These are phyloP conservation scores for Exophiala aquamarina DNA, from an alignment of 2,329 filamentous ascomycete species.

Conservation along the genomic window DNA sequence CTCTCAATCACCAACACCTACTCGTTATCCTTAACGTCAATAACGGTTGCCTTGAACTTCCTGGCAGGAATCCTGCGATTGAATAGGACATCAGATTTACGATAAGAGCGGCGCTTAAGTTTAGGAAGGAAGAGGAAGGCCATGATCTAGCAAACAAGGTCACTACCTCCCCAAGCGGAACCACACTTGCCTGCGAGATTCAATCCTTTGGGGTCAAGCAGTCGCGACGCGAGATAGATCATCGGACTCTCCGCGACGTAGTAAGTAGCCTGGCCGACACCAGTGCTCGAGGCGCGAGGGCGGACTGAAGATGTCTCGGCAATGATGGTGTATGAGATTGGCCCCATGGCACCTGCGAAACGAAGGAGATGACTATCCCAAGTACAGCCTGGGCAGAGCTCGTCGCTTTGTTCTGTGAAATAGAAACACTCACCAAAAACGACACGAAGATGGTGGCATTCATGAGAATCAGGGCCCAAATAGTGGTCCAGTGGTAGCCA, in stretches of 20 bases:
- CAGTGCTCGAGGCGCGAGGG: constrained; percentile 39
- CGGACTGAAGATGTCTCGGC: constrained; percentile 40
- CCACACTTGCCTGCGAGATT: constrained; percentile 36
- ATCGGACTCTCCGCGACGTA: constrained; percentile 43
- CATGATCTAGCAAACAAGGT: constrained; percentile 39
- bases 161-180: constrained; percentile 41
- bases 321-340: constrained; percentile 41
- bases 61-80: constrained; percentile 42
- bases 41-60: constrained; percentile 46
- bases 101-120: constrained; percentile 47
- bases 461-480: constrained; percentile 55
- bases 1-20: constrained; percentile 23
- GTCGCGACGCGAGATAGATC: constrained; percentile 39
- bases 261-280: constrained; percentile 42
- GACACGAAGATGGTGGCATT: constrained; percentile 62
- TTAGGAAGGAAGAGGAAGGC: constrained; percentile 48
- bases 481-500: constrained; percentile 61
- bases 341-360: constrained; percentile 38
- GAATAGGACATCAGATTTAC: constrained; percentile 48
- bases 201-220: constrained; percentile 35
- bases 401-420: constrained; percentile 32
- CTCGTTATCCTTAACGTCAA: constrained; percentile 45
- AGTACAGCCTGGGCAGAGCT: constrained; percentile 42
- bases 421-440: constrained; percentile 51
- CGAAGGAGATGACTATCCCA: constrained; percentile 41